Base-by-base conservation (phyloP, 306 rosid genomes). In the Purshia tridentata region DNA sequence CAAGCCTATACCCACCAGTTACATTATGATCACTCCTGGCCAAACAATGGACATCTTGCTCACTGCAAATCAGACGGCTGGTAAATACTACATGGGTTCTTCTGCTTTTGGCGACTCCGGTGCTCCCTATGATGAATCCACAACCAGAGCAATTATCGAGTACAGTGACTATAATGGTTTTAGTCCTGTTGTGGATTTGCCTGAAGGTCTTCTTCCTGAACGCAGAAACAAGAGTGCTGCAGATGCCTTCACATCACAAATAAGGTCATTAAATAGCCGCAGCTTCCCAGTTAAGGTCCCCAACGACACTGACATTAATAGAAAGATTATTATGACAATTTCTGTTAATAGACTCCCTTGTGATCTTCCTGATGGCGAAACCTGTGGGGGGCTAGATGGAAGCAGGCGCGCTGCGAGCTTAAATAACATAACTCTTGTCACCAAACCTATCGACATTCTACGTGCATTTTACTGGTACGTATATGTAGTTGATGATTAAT, bases 21-120 rank as follows among this genome's bases (percentile, higher is more conserved):
- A 67, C 77, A 82, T 85, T 37, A 20, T 75, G 59, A 85, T 85
- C 66, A 20, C 85, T 20, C 89, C 85, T 8, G 83, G 89, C 19
- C 89, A 82, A 65, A 61, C 86, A 10, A 80, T 80, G 44, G 89
- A 85, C 58, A 71, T 61, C 1, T 59, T 85, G 50, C 40, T 85
- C 16, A 7, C 77, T 42, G 81, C 89, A 1, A 80, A 82, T 61
- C 84, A 77, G 58, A 6, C 77, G 1, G 70, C 76, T 9, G 37
- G 77, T 65, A 39, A 40, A 20, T 85, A 85, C 53, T 85, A 82
- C 29, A 23, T 23, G 29, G 29, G 29, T 23, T 23, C 29, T 23
- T 0, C 29, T 23, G 29, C 29, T 23, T 23, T 23, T 9, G 52
- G 3, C 52, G 52, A 48, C 52, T 11, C 52, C 52, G 11, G 11